Base-by-base conservation (phyloP, 495 filamentous ascomycete species). In the Massariosphaeria phaeospora region DNA sequence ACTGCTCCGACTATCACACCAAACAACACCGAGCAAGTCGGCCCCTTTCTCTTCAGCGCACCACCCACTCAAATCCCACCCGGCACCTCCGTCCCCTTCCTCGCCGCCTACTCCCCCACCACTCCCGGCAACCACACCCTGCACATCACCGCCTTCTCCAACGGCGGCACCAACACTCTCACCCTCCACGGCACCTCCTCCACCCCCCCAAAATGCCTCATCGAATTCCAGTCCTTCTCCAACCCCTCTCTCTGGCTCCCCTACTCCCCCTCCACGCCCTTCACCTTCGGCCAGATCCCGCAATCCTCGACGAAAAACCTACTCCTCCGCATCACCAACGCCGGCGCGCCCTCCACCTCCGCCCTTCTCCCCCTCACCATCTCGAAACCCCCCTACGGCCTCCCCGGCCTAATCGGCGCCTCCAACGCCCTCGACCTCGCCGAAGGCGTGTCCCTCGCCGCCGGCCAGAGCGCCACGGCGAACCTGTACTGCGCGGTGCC, bases 281-380 rank as follows among this genome's bases (percentile, higher is more conserved):
- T 78, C 47, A 71, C 55, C 20, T 78, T 78, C 52, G 75, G 76
- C 24, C 66, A 67, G 24, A 76, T 78, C 2, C 66, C 66, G 11
- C 62, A 73, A 43, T 65, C 71, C 21, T 56, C 55, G 8, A 73
- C 68, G 0, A 61, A 65, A 21, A 70, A 57, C 0, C 58, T 72
- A 20, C 70, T 68, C 20, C 57, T 78, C 46, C 65, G 73, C 5
- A 51, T 78, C 29, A 76, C 70, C 18, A 78, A 79, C 55, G 60
- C 51, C 23, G 75, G 67, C 13, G 55, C 59, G 12, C 12, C 61
- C 20, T n/a, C n/a, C n/a, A 64, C 68, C 51, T 62, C 68, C 15
- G 67, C 63, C 24, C 49, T 65, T 1, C 63, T 79, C 9, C 69
- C 69, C 1, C 59, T 79, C 44, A 78, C 76, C 4, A 70, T 76